Base-by-base conservation (phyloP, 2,329 filamentous ascomycete genomes). In the Aspergillus ruber region DNA sequence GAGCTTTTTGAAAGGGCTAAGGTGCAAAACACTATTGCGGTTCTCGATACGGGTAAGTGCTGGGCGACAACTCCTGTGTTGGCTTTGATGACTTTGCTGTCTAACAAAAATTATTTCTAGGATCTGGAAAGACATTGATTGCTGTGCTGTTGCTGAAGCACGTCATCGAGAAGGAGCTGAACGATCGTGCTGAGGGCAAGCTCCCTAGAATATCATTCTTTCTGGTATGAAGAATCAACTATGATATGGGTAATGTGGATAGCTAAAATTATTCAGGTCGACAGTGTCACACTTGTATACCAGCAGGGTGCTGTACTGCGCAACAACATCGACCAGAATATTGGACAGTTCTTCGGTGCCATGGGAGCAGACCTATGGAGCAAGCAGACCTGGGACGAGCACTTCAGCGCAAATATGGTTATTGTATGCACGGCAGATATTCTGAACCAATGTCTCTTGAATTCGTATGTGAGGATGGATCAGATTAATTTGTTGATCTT, bases 61-160 rank as follows among this genome's bases (percentile, higher is more conserved):
- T 3, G 8, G 20, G 10, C 18, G 13, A 36, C 4, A 5, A 25
- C 13, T n/a, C 13, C 17, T 6, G 15, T 38, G 21, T 27, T 20
- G 18, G 9, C 3, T 18, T 39, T 12, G 5, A 39, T 18, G 17
- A 13, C 15, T 18, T 18, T 9, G 10, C 6, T 27, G 23, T 29
- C 42, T 49, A 8, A 29, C 9, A 29, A 12, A 12, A 29, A 51
- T n/a, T 17, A 46, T 7, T 36, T 40, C 3, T 47, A 84, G 86
- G 93, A 10, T 90, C 89, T 3, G 93, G 93, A 2, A 98, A 98
- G 70, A 98, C 93, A 0, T 75, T 96, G n/a, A 96, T 98, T 57
- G 90, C 93, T 0, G 90, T 88, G 1, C 77, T 97, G 2, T 76
- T 98, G 4, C 77, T 97, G 20, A 82, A 84, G 35, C 81, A 94